These are phyloP conservation scores for Leccinum rimulosum DNA, from an alignment of 768 basidiomycete species.

Conservation along the genomic window DNA sequence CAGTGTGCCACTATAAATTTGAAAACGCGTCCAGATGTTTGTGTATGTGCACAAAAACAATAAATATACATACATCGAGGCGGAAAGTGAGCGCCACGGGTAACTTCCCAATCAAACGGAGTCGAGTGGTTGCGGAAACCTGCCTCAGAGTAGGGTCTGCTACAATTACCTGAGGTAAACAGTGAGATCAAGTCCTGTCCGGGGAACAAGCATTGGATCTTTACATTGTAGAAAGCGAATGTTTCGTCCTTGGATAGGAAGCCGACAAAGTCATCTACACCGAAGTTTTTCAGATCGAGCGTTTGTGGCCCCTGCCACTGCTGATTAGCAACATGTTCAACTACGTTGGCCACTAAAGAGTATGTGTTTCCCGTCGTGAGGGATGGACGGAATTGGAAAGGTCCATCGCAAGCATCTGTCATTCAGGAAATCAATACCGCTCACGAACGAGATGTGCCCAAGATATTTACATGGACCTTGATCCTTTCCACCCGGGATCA, in stretches of 20 bases:
- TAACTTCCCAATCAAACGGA: neutral
- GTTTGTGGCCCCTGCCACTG: neutral
- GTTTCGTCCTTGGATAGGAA: neutral
- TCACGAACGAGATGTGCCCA: neutral
- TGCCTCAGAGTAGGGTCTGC: constrained; percentile 10
- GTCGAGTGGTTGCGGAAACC: constrained; percentile 7
- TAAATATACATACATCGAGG: neutral
- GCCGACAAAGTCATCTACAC: constrained; percentile 1
- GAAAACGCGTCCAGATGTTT: neutral
- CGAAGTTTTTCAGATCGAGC: neutral
- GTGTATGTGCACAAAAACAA: neutral
- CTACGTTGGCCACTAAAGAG: constrained; percentile 9
- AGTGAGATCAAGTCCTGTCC: neutral
- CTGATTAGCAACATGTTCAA: neutral
- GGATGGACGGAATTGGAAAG: constrained; percentile 8
- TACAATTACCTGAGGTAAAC: constrained; percentile 3
- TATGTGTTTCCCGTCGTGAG: neutral
- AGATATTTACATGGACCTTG: neutral
- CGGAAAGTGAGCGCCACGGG: neutral
- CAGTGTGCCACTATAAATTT: constrained; percentile 3
- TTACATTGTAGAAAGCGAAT: constrained; percentile 9
- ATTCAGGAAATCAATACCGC: neutral
- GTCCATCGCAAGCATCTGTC: constrained; percentile 1
- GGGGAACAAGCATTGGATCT: neutral
- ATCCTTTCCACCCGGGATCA: neutral